phyloP scores from a whole-genome alignment of 2,329 filamentous ascomycete genomes.

The Blumeriella jaapii region DNA sequence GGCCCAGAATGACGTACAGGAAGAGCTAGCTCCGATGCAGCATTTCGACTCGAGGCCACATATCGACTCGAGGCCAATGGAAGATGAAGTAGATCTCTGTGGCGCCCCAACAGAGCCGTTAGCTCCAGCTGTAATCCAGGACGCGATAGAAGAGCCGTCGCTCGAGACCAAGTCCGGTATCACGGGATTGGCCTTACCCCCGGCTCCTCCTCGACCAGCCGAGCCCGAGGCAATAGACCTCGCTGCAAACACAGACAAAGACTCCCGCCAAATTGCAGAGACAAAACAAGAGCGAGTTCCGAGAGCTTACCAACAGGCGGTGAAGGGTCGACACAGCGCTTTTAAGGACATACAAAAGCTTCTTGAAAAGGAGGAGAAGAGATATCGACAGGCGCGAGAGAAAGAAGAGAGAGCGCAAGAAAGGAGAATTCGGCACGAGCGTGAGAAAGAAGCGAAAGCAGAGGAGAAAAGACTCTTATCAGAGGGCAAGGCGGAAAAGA shows the following conservation, averaged over 20 bases:
- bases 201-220: constrained; percentile 39
- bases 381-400: constrained; percentile 30
- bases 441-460: constrained; percentile 15
- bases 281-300: constrained; percentile 52
- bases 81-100: constrained; percentile 20
- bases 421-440: constrained; percentile 25
- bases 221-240: constrained; percentile 46
- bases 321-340: constrained; percentile 55
- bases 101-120: neutral
- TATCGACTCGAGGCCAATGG: constrained; percentile 32
- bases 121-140: neutral
- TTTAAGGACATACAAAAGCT: constrained; percentile 52
- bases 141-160: constrained; percentile 3
- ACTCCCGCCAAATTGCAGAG: constrained; percentile 54
- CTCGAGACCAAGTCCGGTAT: constrained; percentile 7
- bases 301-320: constrained; percentile 53
- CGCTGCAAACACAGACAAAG: constrained; percentile 48
- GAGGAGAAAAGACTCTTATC: constrained; percentile 20
- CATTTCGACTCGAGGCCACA: constrained; percentile 32
- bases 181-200: constrained; percentile 28
- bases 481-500: too few species aligned
- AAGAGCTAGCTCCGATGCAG: constrained; percentile 24
- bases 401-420: constrained; percentile 27
- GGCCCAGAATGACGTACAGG: constrained; percentile 17
- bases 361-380: constrained; percentile 39